Evolutionary conservation across 768 basidiomycete species (phyloP).

Genomic region (Kwoniella shandongensis): DNA sequence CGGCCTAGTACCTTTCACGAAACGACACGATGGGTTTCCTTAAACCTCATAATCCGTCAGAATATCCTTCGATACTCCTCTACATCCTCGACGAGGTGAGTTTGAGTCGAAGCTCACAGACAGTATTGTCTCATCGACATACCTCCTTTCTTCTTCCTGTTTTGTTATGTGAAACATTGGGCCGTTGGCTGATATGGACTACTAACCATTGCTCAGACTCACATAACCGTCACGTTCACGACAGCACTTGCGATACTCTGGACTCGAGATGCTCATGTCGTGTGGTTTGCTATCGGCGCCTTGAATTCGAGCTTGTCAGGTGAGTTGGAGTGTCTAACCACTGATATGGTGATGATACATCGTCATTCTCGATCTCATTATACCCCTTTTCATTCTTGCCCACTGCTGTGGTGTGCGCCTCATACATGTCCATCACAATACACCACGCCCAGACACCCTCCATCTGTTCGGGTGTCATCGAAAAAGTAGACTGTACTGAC

Average conservation of each 20-base stretch:
- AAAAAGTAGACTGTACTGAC: background rate
- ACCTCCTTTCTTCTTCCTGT: too few species aligned
- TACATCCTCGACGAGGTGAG: conserved; percentile 46
- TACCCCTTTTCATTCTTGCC: too few species aligned
- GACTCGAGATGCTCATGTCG: conserved; percentile 52
- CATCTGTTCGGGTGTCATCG: too few species aligned
- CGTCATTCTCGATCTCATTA: too few species aligned
- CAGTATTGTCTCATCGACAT: too few species aligned
- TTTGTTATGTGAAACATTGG: too few species aligned
- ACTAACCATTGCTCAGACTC: conserved; percentile 41
- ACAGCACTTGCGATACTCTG: conserved; percentile 50
- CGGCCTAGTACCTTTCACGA: too few species aligned
- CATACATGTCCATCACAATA: too few species aligned
- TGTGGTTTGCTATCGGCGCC: conserved; percentile 53
- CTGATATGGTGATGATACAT: background rate
- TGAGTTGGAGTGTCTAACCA: too few species aligned
- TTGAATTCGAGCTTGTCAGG: conserved; percentile 52
- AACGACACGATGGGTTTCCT: conserved; percentile 25
- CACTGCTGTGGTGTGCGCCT: too few species aligned
- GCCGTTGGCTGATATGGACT: too few species aligned
- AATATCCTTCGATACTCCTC: conserved; percentile 38
- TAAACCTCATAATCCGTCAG: conserved; percentile 34
- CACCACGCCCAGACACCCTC: too few species aligned
- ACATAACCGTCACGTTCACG: conserved; percentile 49
- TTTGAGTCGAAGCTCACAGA: background rate